A percentile compares a stretch with the other conserved stretches of the same genome.
These are phyloP conservation scores for Pythium apleroticum DNA, from an alignment of 352 stramenopile species.

Conservation along the genomic window DNA sequence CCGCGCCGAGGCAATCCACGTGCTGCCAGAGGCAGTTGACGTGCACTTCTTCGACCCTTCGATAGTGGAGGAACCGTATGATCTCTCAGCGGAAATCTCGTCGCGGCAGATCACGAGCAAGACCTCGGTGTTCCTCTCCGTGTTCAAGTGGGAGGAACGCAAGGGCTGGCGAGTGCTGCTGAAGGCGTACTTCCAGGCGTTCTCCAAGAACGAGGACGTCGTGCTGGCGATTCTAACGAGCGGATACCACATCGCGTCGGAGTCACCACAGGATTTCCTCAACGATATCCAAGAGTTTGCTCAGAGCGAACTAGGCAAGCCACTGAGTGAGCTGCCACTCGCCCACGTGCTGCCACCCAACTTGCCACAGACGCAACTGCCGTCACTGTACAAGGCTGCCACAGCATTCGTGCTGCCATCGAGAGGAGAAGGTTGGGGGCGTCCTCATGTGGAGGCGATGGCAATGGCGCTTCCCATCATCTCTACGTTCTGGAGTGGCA, in stretches of 20 bases:
- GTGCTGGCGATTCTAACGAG: conserved; percentile 86
- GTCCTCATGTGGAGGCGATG: conserved; percentile 94
- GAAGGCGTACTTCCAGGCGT: conserved; percentile 80
- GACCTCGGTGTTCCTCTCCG: conserved; percentile 86
- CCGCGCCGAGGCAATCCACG: conserved; percentile 45
- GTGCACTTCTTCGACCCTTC: conserved; percentile 85
- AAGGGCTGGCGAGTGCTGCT: conserved; percentile 91
- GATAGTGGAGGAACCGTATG: conserved; percentile 43
- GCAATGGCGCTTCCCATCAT: conserved; percentile 89
- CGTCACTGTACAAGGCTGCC: conserved; percentile 72
- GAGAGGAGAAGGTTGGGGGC: conserved; percentile 92
- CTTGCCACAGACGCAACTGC: conserved; percentile 55
- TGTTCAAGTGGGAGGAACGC: conserved; percentile 94
- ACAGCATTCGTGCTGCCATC: conserved; percentile 90
- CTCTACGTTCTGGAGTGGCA: conserved; percentile 91
- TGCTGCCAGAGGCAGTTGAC: conserved; percentile 89
- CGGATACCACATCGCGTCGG: conserved; percentile 71
- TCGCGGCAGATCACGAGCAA: conserved; percentile 30
- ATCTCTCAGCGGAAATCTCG: conserved; percentile 40
- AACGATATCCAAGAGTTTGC: conserved; percentile 59
- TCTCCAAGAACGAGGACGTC: conserved; percentile 59
- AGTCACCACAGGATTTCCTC: conserved; percentile 50
- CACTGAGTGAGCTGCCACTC: conserved; percentile 46
- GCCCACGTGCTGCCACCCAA: conserved; percentile 66
- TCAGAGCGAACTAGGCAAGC: conserved; percentile 40